Conservation (phyloP, 148 eudicot genomes). For the Euryodendron excelsum region DNA sequence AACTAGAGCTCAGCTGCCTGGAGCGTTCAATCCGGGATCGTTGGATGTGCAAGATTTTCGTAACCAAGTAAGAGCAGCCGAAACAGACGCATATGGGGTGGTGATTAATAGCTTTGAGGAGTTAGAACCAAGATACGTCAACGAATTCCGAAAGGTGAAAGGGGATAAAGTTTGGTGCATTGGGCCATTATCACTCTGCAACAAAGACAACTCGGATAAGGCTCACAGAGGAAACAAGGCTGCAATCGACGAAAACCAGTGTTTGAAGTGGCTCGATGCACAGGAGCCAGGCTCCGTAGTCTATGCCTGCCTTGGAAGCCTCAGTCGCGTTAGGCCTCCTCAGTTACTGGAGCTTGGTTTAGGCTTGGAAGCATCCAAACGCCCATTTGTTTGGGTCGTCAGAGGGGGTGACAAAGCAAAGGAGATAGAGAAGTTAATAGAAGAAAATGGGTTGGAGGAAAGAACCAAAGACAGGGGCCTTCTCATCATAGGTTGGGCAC, state of each 20-base stretch:
- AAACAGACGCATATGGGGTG: constrained; percentile 10
- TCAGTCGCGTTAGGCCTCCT: not conserved
- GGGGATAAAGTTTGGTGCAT: constrained; percentile 31
- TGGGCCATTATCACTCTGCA: constrained; percentile 45
- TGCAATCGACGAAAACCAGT: constrained; percentile 21
- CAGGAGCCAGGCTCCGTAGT: constrained; percentile 17
- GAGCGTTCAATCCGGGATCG: not conserved
- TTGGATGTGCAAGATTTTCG: not conserved
- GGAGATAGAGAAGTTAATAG: constrained; percentile 17
- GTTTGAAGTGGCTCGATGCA: constrained; percentile 40
- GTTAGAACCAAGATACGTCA: constrained; percentile 17
- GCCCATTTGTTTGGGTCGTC: constrained; percentile 24
- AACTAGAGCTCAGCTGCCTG: constrained; percentile 19
- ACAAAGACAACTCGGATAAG: constrained; percentile 22
- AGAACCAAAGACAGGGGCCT: constrained; percentile 6
- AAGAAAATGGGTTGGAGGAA: constrained; percentile 20
- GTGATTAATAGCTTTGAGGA: constrained; percentile 25
- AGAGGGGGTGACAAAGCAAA: not conserved
- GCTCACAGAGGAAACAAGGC: constrained; percentile 32
- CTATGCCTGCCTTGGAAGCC: constrained; percentile 24
- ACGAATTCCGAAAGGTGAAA: constrained; percentile 5
- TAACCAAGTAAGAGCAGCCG: not conserved
- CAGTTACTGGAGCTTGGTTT: constrained; percentile 20
- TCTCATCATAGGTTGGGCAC: constrained; percentile 12
- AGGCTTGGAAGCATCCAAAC: constrained; percentile 18